Percentiles rank a stretch among this genome's conserved stretches.
These are phyloP conservation scores for Xylaria nigripes DNA, from an alignment of 495 filamentous ascomycete genomes.

Conservation along the genomic window DNA sequence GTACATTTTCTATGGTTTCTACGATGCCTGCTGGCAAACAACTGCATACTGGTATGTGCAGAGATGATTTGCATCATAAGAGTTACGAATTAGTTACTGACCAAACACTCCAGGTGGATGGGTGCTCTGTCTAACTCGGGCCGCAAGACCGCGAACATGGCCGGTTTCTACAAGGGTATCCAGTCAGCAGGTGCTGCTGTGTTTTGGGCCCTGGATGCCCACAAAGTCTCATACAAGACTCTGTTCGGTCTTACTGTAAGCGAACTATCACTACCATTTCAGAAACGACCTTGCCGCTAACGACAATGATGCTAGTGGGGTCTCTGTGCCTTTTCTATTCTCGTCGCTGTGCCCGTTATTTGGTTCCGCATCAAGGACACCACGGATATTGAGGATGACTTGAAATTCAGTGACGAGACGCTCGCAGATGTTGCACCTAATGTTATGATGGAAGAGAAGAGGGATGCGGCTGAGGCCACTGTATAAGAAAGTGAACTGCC, in stretches of 20 bases:
- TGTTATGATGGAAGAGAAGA: constrained; percentile 14
- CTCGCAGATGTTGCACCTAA: constrained; percentile 48
- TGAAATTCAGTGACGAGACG: constrained; percentile 78
- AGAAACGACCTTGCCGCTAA: constrained; percentile 13
- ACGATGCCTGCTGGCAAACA: constrained; percentile 78
- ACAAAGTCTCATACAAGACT: constrained; percentile 53
- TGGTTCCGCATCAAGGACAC: constrained; percentile 70
- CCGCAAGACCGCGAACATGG: constrained; percentile 85
- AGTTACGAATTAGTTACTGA: constrained; percentile 16
- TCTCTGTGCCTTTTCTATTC: constrained; percentile 59
- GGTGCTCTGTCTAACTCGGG: constrained; percentile 85
- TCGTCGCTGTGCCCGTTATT: constrained; percentile 73
- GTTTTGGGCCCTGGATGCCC: constrained; percentile 69
- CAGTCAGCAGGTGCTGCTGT: constrained; percentile 90
- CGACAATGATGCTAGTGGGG: constrained; percentile 53
- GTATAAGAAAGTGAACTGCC: no score
- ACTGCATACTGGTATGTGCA: constrained; percentile 72
- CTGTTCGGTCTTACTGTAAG: constrained; percentile 47
- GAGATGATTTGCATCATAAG: constrained; percentile 5
- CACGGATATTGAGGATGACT: constrained; percentile 63
- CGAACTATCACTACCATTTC: background rate
- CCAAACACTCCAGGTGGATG: constrained; percentile 44
- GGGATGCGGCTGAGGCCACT: background rate
- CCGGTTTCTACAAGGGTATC: constrained; percentile 87
- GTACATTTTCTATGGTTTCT: constrained; percentile 91